A percentile compares a stretch with the other conserved stretches of the same genome.
Evolutionary conservation across 768 basidiomycete genomes (phyloP).

Genomic region (Amanita polypyramis): DNA sequence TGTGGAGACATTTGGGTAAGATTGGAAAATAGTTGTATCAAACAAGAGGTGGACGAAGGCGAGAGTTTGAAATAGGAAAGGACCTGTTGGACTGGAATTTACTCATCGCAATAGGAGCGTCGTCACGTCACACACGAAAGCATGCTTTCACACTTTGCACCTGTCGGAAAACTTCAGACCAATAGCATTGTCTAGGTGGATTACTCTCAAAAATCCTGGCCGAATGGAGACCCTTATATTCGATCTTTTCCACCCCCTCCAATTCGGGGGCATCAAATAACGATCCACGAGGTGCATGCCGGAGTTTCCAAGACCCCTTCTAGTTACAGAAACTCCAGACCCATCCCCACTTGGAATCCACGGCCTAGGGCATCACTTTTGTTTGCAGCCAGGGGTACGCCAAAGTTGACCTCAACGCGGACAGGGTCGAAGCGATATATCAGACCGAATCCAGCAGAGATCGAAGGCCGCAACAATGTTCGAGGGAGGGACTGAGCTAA

Average conservation of each 20-base stretch:
- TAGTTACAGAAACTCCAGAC: slow-evolving; percentile 58
- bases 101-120: slow-evolving; percentile 36
- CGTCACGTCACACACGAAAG: too few relatives aligned
- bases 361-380: slow-evolving; percentile 55
- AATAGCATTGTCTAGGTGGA: too few relatives aligned
- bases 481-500: slow-evolving; percentile 28
- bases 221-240: too few relatives aligned
- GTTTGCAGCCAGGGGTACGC: slow-evolving; percentile 66
- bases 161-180: too few relatives aligned
- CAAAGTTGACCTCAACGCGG: slow-evolving; percentile 83
- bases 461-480: slow-evolving; percentile 45
- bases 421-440: slow-evolving; percentile 78
- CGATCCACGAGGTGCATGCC: too few relatives aligned
- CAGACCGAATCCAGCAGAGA: slow-evolving; percentile 75
- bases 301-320: slow-evolving; percentile 11
- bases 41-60: not conserved
- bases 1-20: slow-evolving; percentile 1
- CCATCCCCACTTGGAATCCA: slow-evolving; percentile 77
- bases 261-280: too few relatives aligned
- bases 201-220: too few relatives aligned
- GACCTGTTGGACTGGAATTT: not conserved
- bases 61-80: slow-evolving; percentile 2
- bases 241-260: too few relatives aligned
- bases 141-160: too few relatives aligned
- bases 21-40: not conserved